Percentiles rank a stretch among this genome's conserved stretches.
phyloP scores from a whole-genome alignment of 352 stramenopile genomes.

The Phytophthora europaea region DNA sequence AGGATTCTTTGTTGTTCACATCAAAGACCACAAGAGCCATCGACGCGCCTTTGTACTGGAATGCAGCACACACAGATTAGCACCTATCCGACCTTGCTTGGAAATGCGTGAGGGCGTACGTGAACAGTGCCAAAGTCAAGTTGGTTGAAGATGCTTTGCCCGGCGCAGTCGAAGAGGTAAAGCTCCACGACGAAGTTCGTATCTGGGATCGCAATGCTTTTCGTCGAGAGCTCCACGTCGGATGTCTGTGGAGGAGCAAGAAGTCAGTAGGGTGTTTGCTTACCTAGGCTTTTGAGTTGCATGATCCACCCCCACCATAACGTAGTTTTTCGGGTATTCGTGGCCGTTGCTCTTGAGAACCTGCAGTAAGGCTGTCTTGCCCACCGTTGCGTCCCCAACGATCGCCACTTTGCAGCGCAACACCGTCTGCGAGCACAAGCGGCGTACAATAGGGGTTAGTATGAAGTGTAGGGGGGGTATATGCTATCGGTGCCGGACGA shows the following conservation, averaged over 20 bases:
- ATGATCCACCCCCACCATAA: constrained; percentile 78
- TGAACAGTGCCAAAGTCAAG: constrained; percentile 89
- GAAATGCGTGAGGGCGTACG: constrained; percentile 26
- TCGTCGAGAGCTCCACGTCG: constrained; percentile 91
- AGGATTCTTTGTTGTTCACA: constrained; percentile 89
- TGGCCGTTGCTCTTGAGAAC: constrained; percentile 93
- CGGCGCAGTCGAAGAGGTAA: constrained; percentile 95
- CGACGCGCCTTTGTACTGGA: constrained; percentile 79
- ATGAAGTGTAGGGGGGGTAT: neutral
- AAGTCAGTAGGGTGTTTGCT: neutral
- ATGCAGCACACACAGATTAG: neutral
- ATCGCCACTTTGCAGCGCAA: constrained; percentile 93
- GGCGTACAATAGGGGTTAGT: neutral
- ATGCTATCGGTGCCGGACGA: neutral
- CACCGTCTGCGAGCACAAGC: constrained; percentile 65
- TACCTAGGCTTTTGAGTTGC: neutral
- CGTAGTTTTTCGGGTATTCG: constrained; percentile 96
- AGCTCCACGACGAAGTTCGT: constrained; percentile 93
- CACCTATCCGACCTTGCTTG: neutral
- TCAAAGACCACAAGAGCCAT: constrained; percentile 87
- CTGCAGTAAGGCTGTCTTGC: constrained; percentile 92
- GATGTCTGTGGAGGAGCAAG: constrained; percentile 69
- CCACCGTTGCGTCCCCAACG: constrained; percentile 91
- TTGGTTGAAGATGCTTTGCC: constrained; percentile 96
- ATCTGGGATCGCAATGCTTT: constrained; percentile 90